Evolutionary conservation across 1,284 basidiomycete genomes (phyloP), one percentile per base, ranked within the genome.

Genomic region (Malassezia cuniculi): DNA sequence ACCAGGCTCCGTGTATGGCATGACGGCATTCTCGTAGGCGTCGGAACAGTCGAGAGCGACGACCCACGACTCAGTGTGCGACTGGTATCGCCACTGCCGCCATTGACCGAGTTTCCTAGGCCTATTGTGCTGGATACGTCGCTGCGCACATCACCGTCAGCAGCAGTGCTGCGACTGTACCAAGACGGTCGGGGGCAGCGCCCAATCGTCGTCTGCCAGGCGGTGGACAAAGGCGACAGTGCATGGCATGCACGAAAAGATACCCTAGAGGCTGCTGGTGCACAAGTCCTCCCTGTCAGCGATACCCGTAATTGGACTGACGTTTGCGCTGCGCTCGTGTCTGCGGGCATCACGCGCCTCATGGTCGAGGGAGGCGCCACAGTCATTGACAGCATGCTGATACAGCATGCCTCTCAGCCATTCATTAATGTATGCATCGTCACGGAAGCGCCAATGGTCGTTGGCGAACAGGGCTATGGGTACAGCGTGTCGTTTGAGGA

Each of bases 351-450:
- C 42, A 69, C 69, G 6, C 80, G 79, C 3, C 71, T 94, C 34
- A 95, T 95, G 89, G 81, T 94, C 11, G 89, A 95, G 71, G 89
- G 89, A 36, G 89, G 89, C 17, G 81, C 84, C 5, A 69, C 71
- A 5, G 74, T 95, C 42, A 85, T 95, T 40, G 72, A 74, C 12
- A 78, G 80, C 1, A 85, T 90, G 68, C 70, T 93, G 0, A 56
- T 60, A 15, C 41, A 53, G 7, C 41, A 44, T 21, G 14, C 18
- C 11, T 17, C 25, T 10, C 25, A 31, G 9, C 19, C 15, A 6
- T 15, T 25, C 8, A 7, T 41, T 7, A 12, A 41, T 14, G 25
- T 12, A 7, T 31, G 28, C 19, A 25, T 45, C 11, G 37, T 45
- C 17, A 45, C 42, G n/a, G 34, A 35, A 6, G 10, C 32, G 5